Percentiles rank a stretch among this genome's conserved stretches.
phyloP scores from a whole-genome alignment of 306 rosid genomes.

The Fragaria nilgerrensis region DNA sequence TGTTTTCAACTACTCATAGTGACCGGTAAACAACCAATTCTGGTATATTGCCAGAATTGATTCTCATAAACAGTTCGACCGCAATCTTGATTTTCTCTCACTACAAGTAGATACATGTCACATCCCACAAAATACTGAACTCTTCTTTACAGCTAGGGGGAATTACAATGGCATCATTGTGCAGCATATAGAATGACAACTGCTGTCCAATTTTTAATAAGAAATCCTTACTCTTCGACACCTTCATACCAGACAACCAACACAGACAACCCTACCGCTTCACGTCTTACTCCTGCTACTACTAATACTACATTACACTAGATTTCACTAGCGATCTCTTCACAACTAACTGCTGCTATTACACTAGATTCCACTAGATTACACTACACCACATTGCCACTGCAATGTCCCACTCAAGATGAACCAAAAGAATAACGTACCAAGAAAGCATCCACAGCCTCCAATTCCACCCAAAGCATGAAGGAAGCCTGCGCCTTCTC shows the following conservation, averaged over 20 bases:
- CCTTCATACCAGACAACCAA: background rate
- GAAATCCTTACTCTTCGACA: background rate
- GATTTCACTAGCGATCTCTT: background rate
- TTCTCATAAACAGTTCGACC: background rate
- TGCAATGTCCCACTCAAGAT: background rate
- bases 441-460: slow-evolving; percentile 93
- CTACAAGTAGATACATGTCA: background rate
- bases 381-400: background rate
- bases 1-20: background rate
- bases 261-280: background rate
- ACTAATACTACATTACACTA: background rate
- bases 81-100: background rate
- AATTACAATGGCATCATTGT: background rate
- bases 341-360: background rate
- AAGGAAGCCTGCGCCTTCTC: slow-evolving; percentile 96
- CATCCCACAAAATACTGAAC: background rate
- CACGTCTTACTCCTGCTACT: background rate
- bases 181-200: background rate
- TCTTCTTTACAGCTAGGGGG: background rate
- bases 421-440: slow-evolving; percentile 35
- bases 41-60: background rate
- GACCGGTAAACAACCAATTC: background rate
- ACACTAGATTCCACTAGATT: no score
- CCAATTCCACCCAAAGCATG: slow-evolving; percentile 96
- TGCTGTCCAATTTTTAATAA: background rate